Conservation (phyloP, 1,284 basidiomycete genomes). For the Cryptococcus floricola region DNA sequence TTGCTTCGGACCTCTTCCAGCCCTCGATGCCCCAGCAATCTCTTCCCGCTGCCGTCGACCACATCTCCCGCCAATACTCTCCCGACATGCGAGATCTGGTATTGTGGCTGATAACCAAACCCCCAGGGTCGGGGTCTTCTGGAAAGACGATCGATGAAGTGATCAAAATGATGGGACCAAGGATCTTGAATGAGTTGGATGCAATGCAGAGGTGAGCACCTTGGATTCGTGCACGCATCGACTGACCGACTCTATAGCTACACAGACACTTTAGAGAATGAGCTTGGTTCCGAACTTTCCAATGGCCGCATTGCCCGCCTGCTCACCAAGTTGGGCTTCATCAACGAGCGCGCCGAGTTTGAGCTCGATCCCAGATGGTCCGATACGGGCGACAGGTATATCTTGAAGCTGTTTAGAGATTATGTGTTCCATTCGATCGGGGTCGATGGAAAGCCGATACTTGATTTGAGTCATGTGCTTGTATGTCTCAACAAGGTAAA, state of each 20-base stretch:
- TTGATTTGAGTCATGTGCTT: conserved; percentile 88
- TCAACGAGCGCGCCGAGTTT: conserved; percentile 98
- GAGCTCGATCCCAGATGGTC: conserved; percentile 94
- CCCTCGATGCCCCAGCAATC: conserved; percentile 31
- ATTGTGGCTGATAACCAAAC: conserved; percentile 70
- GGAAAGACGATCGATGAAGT: conserved; percentile 70
- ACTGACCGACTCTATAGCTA: conserved; percentile 53
- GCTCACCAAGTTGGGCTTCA: conserved; percentile 92
- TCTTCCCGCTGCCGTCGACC: conserved; percentile 72
- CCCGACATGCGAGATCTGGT: conserved; percentile 76
- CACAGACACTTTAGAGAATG: conserved; percentile 75
- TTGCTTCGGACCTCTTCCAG: conserved; percentile 59
- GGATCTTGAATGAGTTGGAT: conserved; percentile 75
- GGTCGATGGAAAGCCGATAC: conserved; percentile 79
- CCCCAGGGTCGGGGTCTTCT: conserved; percentile 41
- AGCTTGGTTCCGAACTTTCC: conserved; percentile 88
- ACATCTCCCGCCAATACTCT: conserved; percentile 70
- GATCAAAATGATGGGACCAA: conserved; percentile 70
- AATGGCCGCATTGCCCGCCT: conserved; percentile 91
- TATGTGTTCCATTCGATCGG: conserved; percentile 98
- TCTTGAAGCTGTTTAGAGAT: conserved; percentile 96
- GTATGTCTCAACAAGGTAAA: conserved; percentile 81
- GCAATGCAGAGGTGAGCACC: conserved; percentile 66
- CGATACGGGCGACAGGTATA: conserved; percentile 96
- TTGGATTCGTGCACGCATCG: neutral